Base-by-base conservation (phyloP, 306 rosid genomes). In the Dryas drummondii region DNA sequence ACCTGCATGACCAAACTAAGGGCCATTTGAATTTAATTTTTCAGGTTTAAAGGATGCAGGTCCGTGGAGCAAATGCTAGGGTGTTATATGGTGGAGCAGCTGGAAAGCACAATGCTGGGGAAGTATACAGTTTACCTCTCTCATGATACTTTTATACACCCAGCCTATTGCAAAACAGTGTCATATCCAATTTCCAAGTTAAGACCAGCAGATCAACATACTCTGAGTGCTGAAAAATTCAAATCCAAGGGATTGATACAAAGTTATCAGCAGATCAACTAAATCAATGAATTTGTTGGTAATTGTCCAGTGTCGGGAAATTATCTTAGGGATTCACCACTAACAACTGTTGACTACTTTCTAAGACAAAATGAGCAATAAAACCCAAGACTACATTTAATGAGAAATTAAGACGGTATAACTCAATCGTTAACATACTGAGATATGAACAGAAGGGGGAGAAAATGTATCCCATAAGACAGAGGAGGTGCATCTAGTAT, bases 231-330 rank as follows among this genome's bases (percentile, higher is more conserved):
- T 70, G 62, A 70, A 32, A 10, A 9, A 52, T 52, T 45, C 7
- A 52, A 52, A 45, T n/a, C 17, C 40, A 6, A 70, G 19, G 41
- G 48, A 6, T 48, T 22, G 47, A 51, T 15, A 59, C 7, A 50
- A 50, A 27, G 73, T 49, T 7, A 67, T 13, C 14, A 9, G 41
- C 26, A 49, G 6, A 68, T 51, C 58, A 68, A 68, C 60, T 16
- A 68, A 50, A 68, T 51, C 53, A 26, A 32, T 27, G 47, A 60
- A 50, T 71, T 70, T n/a, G 62, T 68, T 49, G 15, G 27, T n/a
- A 49, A 68, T 26, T 49, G 14, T 17, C 42, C 48, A 51, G 73
- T 15, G 22, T 50, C 1, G 13, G 9, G 4, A 7, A 7, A 50
- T 32, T 50, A 10, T 19, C n/a, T 49, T 47, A 51, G 46, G 59